A percentile compares a stretch with the other conserved stretches of the same genome.
Evolutionary conservation across 352 stramenopile genomes (phyloP).

Genomic region (Globisporangium emineosum): DNA sequence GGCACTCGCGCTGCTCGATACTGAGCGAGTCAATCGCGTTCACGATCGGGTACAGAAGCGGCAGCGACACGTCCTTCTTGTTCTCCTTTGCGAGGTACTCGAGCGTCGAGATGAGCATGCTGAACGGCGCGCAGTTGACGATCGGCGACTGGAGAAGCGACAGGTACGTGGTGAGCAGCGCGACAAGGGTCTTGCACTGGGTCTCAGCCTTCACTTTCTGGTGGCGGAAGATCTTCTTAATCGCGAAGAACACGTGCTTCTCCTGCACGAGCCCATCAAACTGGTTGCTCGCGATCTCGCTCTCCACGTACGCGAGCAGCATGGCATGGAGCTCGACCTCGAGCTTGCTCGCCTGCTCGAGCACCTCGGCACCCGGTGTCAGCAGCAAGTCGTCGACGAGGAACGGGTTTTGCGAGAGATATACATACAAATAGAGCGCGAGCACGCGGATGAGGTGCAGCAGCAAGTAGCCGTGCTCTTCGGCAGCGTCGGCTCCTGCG

Average conservation of each 20-base stretch:
- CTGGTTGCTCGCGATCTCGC: constrained; percentile 53
- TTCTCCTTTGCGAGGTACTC: constrained; percentile 48
- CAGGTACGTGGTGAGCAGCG: constrained; percentile 47
- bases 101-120: constrained; percentile 59
- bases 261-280: constrained; percentile 62
- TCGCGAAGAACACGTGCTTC: constrained; percentile 40
- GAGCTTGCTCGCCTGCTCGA: constrained; percentile 19
- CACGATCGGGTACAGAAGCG: constrained; percentile 64
- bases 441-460: constrained; percentile 65
- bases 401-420: constrained; percentile 38
- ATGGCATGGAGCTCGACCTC: constrained; percentile 36
- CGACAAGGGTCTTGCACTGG: constrained; percentile 38
- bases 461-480: constrained; percentile 30
- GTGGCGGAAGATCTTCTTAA: constrained; percentile 53
- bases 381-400: constrained; percentile 37
- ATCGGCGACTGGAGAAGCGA: constrained; percentile 38
- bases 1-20: constrained; percentile 69
- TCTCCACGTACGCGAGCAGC: constrained; percentile 39
- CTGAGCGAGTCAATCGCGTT: constrained; percentile 66
- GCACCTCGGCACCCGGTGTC: constrained; percentile 14
- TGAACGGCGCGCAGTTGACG: constrained; percentile 43
- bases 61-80: constrained; percentile 24
- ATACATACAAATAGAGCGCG: constrained; percentile 57
- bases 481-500: constrained; percentile 4
- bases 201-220: constrained; percentile 29